Evolutionary conservation across 495 filamentous ascomycete genomes (phyloP).

Genomic region (Glutinoglossum americanum): DNA sequence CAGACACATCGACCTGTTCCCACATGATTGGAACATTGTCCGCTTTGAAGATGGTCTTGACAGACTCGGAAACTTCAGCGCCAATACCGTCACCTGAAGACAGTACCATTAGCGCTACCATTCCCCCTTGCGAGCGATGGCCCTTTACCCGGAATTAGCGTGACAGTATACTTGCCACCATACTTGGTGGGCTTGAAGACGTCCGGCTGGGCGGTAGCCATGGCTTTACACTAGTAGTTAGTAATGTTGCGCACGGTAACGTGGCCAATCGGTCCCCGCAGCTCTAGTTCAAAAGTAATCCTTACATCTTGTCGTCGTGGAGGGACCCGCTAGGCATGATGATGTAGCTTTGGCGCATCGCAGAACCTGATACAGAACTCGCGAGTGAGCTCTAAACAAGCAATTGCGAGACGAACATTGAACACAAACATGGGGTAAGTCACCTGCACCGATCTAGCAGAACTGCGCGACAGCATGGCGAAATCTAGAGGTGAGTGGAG

Average conservation of each 20-base stretch:
- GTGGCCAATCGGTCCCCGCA: not conserved
- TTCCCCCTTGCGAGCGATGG: not conserved
- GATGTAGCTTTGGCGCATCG: conserved; percentile 1
- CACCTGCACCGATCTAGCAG: not conserved
- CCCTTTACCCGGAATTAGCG: conserved; percentile 67
- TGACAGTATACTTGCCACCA: conserved; percentile 97
- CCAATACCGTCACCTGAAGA: conserved; percentile 76
- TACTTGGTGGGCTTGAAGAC: conserved; percentile 98
- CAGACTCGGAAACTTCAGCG: conserved; percentile 90
- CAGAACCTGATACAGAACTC: not conserved
- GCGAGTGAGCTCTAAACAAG: not conserved
- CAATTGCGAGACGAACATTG: not conserved
- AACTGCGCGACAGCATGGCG: conserved; percentile 4
- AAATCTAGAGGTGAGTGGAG: not conserved
- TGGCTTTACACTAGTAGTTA: conserved; percentile 8
- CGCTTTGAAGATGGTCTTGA: conserved; percentile 98
- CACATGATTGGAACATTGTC: conserved; percentile 97
- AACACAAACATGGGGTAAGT: not conserved
- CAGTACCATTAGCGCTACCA: conserved; percentile 1
- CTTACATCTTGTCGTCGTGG: not conserved
- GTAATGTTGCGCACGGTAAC: not conserved
- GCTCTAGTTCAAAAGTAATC: not conserved
- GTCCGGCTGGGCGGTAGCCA: conserved; percentile 61
- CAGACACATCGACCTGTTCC: conserved; percentile 95
- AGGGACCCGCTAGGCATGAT: not conserved